Evolutionary conservation across 805 yeast genomes (phyloP), one percentile per base, ranked within the genome.

Genomic region (Wickerhamiella domercqiae): DNA sequence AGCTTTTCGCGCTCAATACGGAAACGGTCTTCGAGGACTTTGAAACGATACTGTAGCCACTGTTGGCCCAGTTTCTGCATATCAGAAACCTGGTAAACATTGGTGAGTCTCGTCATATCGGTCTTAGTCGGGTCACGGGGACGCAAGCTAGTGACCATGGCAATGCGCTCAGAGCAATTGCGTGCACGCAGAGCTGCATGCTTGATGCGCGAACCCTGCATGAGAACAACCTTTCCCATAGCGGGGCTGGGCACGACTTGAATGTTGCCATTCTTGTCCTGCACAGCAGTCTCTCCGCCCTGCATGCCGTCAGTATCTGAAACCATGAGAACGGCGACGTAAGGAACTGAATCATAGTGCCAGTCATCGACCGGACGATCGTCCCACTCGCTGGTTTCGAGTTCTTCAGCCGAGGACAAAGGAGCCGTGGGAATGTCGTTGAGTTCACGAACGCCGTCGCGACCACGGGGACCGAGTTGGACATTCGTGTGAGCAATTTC

Each of bases 321-420:
- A 32, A 73, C 50, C 79, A 73, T 73, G 42, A 72, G 59, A 13
- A 73, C 78, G 54, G 77, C 73, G 15, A 72, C 78, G 50, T 70
- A 71, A 13, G 77, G 78, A 39, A 70, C 71, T n/a, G 73, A 64
- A 50, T 73, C 79, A 38, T 59, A 52, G 57, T 73, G 78, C 79
- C 79, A 73, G 21, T 71, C 70, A 25, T 71, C 75, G 31, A 71
- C 63, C 17, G 73, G 75, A 24, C 29, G 26, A 18, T 21, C n/a
- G 32, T 40, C 43, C 17, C 34, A 40, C 15, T 21, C 35, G 29
- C 40, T 37, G 2, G 40, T 32, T 26, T 38, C 39, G 2, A 25
- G 33, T 24, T 9, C 26, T 7, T 25, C 33, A 6, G 34, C 45
- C 5, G 26, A 7, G 6, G 29, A 36, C 29, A 33, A n/a, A 3